Base-by-base conservation (phyloP, 257 asterid species). In the Capsicum rhomboideum region DNA sequence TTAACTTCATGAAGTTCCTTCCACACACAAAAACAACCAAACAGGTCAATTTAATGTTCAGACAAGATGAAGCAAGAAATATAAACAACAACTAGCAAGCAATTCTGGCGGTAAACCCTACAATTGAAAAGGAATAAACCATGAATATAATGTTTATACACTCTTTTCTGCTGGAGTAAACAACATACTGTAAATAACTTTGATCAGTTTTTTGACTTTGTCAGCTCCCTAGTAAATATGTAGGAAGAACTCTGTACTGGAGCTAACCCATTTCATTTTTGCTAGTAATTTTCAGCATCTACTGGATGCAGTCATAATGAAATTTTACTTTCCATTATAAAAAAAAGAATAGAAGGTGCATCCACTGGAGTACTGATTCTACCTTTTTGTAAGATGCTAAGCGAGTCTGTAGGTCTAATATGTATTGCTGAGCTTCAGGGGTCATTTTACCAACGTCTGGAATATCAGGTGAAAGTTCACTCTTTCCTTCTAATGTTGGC, bases 1-100 rank as follows among this genome's bases (percentile, higher is more conserved):
- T 93, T 92, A 58, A 91, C 97, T 88, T 93, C 98, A 75, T 82
- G 94, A 87, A 96, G 98, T 87, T 96, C 99, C 99, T 96, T 88
- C 68, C 78, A 61, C 52, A 59, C 83, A 85, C 50, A 84, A 67
- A 83, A 86, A 63, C 42, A 52, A 79, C 52, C 52, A 55, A 28
- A 71, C 42, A 61, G 20, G 34, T 9, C 42, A 71, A 49, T 49
- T 50, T 49, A 26, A 14, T 49, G 63, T 49, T 14, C 42, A 29
- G 17, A 75, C 44, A 75, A 75, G 26, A 50, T 2, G 23, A 75
- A 26, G 44, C 44, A 64, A 64, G 42, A 28, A 75, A 75, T 49
- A 49, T 50, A 49, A 49, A 75, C 4, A 10, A 34, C 5, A 34
- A 34, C 40, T 34, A 34, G 6, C 40, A 75, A 75, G 80, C 6